Evolutionary conservation across 108 stramenopile species (phyloP).

Genomic region (Cyclotella sp.): DNA sequence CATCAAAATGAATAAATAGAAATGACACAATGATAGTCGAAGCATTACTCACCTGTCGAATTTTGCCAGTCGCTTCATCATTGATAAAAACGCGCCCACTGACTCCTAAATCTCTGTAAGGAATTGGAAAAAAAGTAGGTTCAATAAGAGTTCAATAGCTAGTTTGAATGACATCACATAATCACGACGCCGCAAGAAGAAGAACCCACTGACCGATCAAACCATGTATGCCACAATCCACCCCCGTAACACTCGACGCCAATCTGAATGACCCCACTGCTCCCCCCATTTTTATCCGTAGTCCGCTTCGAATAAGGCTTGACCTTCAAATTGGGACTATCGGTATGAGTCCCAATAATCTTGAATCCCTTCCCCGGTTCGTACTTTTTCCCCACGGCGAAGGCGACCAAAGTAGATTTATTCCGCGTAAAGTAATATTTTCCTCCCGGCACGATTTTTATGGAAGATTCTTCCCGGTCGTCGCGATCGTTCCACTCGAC

Average conservation of each 20-base stretch:
- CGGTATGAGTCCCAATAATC: slow-evolving; percentile 95
- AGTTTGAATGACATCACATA: background rate
- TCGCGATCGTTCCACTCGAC: slow-evolving; percentile 63
- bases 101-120: slow-evolving; percentile 76
- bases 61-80: slow-evolving; percentile 32
- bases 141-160: background rate
- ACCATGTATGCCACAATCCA: slow-evolving; percentile 89
- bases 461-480: background rate
- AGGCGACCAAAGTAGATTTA: slow-evolving; percentile 91
- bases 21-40: background rate
- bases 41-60: slow-evolving; percentile 40
- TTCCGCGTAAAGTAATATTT: slow-evolving; percentile 96
- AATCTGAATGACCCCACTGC: slow-evolving; percentile 60
- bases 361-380: slow-evolving; percentile 73
- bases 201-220: slow-evolving; percentile 64
- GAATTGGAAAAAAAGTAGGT: background rate
- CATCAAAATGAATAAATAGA: background rate
- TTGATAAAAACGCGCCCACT: slow-evolving; percentile 92
- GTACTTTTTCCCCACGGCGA: slow-evolving; percentile 84
- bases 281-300: slow-evolving; percentile 40
- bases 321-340: slow-evolving; percentile 90
- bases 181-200: background rate
- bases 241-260: slow-evolving; percentile 89
- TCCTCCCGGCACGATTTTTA: slow-evolving; percentile 57
- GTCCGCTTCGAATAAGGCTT: slow-evolving; percentile 86